Evolutionary conservation across 768 basidiomycete genomes (phyloP).

Genomic region (Astraeus odoratus): DNA sequence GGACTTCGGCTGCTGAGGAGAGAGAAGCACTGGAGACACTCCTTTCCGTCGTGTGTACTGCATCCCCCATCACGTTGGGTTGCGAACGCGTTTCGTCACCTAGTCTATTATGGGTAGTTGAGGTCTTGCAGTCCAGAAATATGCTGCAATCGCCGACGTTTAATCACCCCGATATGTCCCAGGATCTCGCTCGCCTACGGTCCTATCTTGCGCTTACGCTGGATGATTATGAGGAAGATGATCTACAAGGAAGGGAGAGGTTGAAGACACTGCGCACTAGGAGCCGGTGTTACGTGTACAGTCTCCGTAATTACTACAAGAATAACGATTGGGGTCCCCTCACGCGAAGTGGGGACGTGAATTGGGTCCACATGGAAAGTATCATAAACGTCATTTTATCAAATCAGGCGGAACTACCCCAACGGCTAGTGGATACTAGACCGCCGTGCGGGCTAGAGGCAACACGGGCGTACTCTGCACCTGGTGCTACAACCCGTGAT

Average conservation of each 20-base stretch:
- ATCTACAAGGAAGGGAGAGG: constrained; percentile 16
- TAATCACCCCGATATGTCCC: constrained; percentile 11
- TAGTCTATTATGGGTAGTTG: constrained; percentile 42
- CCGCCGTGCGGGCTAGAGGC: constrained; percentile 49
- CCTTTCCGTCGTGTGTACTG: constrained; percentile 33
- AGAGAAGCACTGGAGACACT: constrained; percentile 34
- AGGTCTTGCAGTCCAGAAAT: constrained; percentile 32
- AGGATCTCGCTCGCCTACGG: constrained; percentile 39
- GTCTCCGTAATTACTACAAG: constrained; percentile 50
- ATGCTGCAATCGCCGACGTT: constrained; percentile 25
- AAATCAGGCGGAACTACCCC: constrained; percentile 45
- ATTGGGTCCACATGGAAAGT: constrained; percentile 62
- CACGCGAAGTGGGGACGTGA: constrained; percentile 32
- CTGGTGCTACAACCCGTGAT: constrained; percentile 27
- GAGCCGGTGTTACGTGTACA: constrained; percentile 57
- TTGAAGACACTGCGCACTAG: constrained; percentile 32
- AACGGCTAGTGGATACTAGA: constrained; percentile 27
- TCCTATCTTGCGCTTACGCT: constrained; percentile 42
- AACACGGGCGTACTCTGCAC: constrained; percentile 49
- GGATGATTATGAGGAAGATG: constrained; percentile 27
- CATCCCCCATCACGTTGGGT: constrained; percentile 22
- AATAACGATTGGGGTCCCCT: constrained; percentile 59
- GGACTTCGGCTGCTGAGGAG: constrained; percentile 21
- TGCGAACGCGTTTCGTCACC: constrained; percentile 26
- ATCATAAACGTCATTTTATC: constrained; percentile 46